Percentiles rank a stretch among this genome's conserved stretches.
phyloP scores from a whole-genome alignment of 495 filamentous ascomycete species.

The Poronia punctata region DNA sequence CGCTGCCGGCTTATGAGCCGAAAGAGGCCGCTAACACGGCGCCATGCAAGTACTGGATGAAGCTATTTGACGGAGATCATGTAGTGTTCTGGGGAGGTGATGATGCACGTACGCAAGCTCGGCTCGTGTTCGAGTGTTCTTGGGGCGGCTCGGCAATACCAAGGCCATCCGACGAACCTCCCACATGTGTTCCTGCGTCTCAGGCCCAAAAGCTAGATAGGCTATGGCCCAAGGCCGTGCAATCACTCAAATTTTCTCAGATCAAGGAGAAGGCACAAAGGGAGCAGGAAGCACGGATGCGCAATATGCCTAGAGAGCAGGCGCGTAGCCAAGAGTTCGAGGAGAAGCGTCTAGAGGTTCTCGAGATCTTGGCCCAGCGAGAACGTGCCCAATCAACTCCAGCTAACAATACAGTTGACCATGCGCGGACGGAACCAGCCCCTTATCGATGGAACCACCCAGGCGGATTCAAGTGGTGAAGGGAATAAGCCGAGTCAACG shows the following conservation, averaged over 20 bases:
- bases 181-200: slow-evolving; percentile 12
- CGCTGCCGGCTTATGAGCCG: slow-evolving; percentile 43
- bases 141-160: slow-evolving; percentile 39
- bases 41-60: slow-evolving; percentile 53
- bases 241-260: slow-evolving; percentile 13
- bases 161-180: slow-evolving; percentile 16
- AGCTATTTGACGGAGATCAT: slow-evolving; percentile 64
- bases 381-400: slow-evolving; percentile 18
- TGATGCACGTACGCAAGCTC: slow-evolving; percentile 19
- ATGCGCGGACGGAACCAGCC: not conserved
- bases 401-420: slow-evolving; percentile 1
- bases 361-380: slow-evolving; percentile 18
- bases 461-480: no score
- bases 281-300: slow-evolving; percentile 28
- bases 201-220: slow-evolving; percentile 21
- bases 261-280: slow-evolving; percentile 28
- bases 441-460: slow-evolving; percentile 1
- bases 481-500: no score
- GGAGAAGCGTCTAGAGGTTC: slow-evolving; percentile 28
- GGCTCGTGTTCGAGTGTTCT: slow-evolving; percentile 36
- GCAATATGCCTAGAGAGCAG: slow-evolving; percentile 30
- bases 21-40: slow-evolving; percentile 30
- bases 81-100: slow-evolving; percentile 53
- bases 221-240: slow-evolving; percentile 21
- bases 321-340: slow-evolving; percentile 37